Conservation (phyloP, 352 stramenopile genomes). For the Globisporangium lucens region DNA sequence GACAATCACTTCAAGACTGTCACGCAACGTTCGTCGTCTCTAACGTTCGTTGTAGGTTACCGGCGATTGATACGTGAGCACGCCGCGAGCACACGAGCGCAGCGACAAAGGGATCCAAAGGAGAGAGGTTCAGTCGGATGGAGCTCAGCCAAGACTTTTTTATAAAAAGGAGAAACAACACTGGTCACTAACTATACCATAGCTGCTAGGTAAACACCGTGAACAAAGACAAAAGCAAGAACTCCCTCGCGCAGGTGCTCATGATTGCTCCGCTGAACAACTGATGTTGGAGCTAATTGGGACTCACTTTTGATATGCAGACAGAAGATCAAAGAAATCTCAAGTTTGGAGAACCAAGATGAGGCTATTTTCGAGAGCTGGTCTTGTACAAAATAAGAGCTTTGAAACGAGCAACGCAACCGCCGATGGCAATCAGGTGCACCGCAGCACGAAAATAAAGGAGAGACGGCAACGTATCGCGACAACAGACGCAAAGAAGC, state of each 20-base stretch:
- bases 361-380: not conserved
- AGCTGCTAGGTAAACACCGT: conserved; percentile 8
- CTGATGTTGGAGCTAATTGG: not conserved
- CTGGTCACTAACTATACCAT: not conserved
- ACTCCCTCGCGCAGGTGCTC: not conserved
- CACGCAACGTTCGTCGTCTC: not conserved
- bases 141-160: not conserved
- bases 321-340: not conserved
- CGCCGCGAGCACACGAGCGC: not conserved
- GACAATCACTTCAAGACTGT: not conserved
- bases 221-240: conserved; percentile 10
- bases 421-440: not conserved
- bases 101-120: not conserved
- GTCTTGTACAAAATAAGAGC: not conserved
- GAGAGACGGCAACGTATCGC: not conserved
- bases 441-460: not conserved
- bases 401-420: conserved; percentile 2
- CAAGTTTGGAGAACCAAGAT: not conserved
- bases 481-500: not conserved
- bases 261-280: not conserved
- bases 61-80: not conserved
- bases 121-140: not conserved
- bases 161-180: conserved; percentile 9
- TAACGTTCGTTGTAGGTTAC: not conserved
- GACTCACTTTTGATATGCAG: not conserved